Conservation (phyloP, 1,284 basidiomycete species). For the Sporisorium graminicola region DNA sequence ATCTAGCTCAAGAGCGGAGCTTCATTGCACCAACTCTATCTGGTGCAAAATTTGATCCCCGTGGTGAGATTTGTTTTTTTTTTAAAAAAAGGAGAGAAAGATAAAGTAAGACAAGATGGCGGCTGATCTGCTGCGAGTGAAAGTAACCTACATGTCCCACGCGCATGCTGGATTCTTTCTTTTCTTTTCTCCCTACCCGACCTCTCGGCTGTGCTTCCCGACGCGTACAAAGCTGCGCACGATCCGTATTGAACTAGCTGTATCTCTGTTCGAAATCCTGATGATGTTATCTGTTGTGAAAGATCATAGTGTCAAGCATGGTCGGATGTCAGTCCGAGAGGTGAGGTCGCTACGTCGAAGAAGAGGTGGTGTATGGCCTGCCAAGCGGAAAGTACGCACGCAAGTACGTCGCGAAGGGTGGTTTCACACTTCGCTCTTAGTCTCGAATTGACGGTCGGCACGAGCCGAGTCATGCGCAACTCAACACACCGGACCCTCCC, state of each 20-base stretch:
- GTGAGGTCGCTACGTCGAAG: background rate
- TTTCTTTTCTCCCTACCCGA: background rate
- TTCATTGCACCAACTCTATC: constrained; percentile 1
- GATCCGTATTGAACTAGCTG: background rate
- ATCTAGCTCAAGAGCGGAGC: background rate
- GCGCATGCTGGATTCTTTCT: constrained; percentile 3
- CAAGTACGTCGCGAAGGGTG: no score
- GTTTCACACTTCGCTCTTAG: constrained; percentile 2
- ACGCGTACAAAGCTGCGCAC: constrained; percentile 2
- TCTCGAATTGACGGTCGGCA: constrained; percentile 1
- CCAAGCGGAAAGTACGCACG: background rate
- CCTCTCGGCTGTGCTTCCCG: background rate
- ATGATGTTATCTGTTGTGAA: no score
- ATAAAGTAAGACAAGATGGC: constrained; percentile 1
- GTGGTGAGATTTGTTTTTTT: background rate
- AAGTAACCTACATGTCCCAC: constrained; percentile 5
- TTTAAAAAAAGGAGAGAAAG: background rate
- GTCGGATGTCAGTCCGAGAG: background rate
- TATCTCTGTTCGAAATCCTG: no score
- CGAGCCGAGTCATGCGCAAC: constrained; percentile 4
- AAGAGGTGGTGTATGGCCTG: background rate
- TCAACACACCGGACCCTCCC: constrained; percentile 4
- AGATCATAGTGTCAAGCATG: background rate
- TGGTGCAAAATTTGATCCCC: background rate
- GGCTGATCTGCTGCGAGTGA: constrained; percentile 4